phyloP scores from a whole-genome alignment of 768 basidiomycete species.

The Pleurotus pulmonarius region DNA sequence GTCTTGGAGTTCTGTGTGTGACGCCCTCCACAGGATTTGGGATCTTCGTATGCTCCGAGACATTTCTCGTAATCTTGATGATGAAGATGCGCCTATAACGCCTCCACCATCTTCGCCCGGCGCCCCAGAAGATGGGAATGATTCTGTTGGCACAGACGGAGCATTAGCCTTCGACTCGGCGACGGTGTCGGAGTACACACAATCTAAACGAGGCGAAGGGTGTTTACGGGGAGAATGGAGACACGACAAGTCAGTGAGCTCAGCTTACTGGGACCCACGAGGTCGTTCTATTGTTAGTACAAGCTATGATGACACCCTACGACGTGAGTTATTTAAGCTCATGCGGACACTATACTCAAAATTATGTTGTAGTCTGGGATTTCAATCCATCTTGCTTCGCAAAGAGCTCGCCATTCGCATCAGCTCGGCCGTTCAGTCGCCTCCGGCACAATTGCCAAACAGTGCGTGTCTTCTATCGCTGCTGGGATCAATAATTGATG shows the following conservation, averaged over 20 bases:
- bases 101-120: constrained; percentile 25
- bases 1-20: not conserved
- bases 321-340: constrained; percentile 43
- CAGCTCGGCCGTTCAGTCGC: constrained; percentile 58
- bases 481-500: not conserved
- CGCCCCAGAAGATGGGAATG: constrained; percentile 9
- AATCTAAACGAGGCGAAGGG: constrained; percentile 49
- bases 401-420: constrained; percentile 46
- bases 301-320: constrained; percentile 75
- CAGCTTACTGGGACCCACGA: constrained; percentile 83
- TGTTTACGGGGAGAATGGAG: constrained; percentile 59
- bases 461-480: constrained; percentile 33
- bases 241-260: constrained; percentile 76
- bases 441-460: constrained; percentile 80
- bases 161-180: constrained; percentile 34
- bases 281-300: constrained; percentile 81
- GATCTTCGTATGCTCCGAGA: constrained; percentile 63
- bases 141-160: not conserved
- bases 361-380: constrained; percentile 65
- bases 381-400: constrained; percentile 49
- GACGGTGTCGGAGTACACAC: constrained; percentile 43
- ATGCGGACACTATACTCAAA: not conserved
- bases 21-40: constrained; percentile 57
- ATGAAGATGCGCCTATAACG: constrained; percentile 17
- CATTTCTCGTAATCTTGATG: constrained; percentile 33